Evolutionary conservation across 164 flowering plant genomes (phyloP), one percentile per base, ranked within the genome.

Genomic region (Euptelea pleiosperma): DNA sequence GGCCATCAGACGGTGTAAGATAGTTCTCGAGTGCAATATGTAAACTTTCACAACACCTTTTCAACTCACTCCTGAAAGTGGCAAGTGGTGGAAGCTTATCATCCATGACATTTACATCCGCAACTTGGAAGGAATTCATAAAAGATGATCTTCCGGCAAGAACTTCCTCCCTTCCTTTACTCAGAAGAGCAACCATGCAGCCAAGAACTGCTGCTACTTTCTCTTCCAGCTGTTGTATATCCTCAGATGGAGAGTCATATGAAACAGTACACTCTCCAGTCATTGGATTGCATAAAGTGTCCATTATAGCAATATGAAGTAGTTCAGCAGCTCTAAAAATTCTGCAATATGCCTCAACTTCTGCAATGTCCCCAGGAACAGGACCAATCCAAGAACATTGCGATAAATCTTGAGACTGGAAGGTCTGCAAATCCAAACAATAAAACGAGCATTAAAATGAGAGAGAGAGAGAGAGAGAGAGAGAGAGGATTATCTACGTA

Each of bases 281-380:
- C 46, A 77, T 25, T 1, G 98, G 98, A 70, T 93, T 88, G 73
- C 98, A 93, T 53, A 93, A 57, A 47, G 87, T 84, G 52, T 87
- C 88, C 98, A 93, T 93, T 63, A 88, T 52, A 45, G 86, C 83
- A 59, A 70, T 58, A 71, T 93, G 91, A 67, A 93, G 87, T 60
- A 75, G 69, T 60, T 93, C 98, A 18, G 96, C 87, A 57, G 92
- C 82, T 72, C 98, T 71, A 64, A 93, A 87, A 33, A 93, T 93
- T 77, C 98, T 79, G 71, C 98, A 93, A 61, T 87, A 93, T 21
- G 97, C 98, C 77, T 93, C 98, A 48, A 93, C 77, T 70, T 93
- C 98, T 1, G 98, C 97, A 58, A 93, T 85, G 69, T 93, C 97
- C 37, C 98, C 98, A 36, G 98, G 98, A 74, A 93, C 77, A 28